Evolutionary conservation across 1,284 basidiomycete species (phyloP), one percentile per base, ranked within the genome.

Genomic region (Ustilago nuda): DNA sequence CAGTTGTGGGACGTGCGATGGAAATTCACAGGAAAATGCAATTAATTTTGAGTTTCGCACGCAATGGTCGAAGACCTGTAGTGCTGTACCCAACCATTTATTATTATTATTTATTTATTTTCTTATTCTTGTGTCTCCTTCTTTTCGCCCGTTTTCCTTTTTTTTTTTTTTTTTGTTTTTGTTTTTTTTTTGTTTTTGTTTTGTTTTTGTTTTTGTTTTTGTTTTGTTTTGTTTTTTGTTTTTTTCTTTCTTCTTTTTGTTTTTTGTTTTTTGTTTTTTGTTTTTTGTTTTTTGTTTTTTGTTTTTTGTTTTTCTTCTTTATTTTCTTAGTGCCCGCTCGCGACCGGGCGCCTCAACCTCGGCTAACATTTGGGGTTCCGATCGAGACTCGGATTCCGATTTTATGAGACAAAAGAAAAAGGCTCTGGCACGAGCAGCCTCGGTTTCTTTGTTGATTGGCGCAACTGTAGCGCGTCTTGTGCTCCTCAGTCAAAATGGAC

Each of bases 371-470:
- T 17, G n/a, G 51, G 35, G 37, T 35, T 52, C 39, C 50, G 46
- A 19, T 51, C 32, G 51, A 32, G 12, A 27, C 23, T 12, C n/a
- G 27, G 51, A 36, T 7, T n/a, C 35, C 51, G 51, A 36, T 23
- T 37, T 53, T 32, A 4, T 50, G 48, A 27, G 4, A 17, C 46
- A 50, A 4, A 30, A 13, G 27, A 27, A 23, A 19, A 13, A 45
- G n/a, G 51, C 55, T 41, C 39, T 56, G 39, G 55, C 55, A 27
- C 55, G 41, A 45, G 12, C 11, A 27, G 23, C 48, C 30, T 27
- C 23, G 0, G 23, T 27, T 32, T 30, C 12, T 32, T 8, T 11
- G n/a, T 17, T 45, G 19, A 48, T 32, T 50, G 48, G 27, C 27
- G 4, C 9, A 27, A 50, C 48, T 32, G 48, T 50, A 32, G 27